Base-by-base conservation (phyloP, 768 basidiomycete genomes). In the Collybiopsis luxurians region DNA sequence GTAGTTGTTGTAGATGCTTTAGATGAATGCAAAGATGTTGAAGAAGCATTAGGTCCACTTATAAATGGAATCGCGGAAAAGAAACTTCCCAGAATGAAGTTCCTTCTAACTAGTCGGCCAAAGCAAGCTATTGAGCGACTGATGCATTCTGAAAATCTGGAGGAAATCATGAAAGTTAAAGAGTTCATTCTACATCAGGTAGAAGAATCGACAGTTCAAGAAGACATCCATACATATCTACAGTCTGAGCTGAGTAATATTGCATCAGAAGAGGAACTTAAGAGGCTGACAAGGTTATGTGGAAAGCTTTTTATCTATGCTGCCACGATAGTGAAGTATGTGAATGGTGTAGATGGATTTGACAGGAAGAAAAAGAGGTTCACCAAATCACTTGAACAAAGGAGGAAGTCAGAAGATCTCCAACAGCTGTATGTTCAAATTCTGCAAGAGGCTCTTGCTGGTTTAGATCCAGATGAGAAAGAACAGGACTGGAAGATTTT, bases 231-330 rank as follows among this genome's bases (percentile, higher is more conserved):
- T 19, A 53, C n/a, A 1, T 53, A 53, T 23, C 9, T 53, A 1
- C 24, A 4, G 10, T 15, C 2, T 42, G 52, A 53, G 38, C 27
- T 53, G n/a, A 7, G 24, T 4, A 17, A 17, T 12, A 4, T 53
- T n/a, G 15, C 24, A 7, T 34, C 31, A 34, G 39, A 53, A 26
- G 26, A 53, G 26, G 15, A 53, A 26, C 13, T 53, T 6, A 12
- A 42, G 2, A 40, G 13, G 2, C 28, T 53, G 6, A 31, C 42
- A 6, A 28, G 4, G 3, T 6, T 53, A 17, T 24, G 38, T 42
- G 52, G 52, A 19, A 40, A 31, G 21, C 28, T 53, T 13, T 53
- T 53, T 27, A 53, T 53, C 5, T 53, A 53, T 53, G 52, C 52
- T 26, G 52, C 52, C n/a, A 53, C 52, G 13, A 24, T 44, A 17